Evolutionary conservation across 768 basidiomycete species (phyloP).

Genomic region (Hypsizygus marmoreus): DNA sequence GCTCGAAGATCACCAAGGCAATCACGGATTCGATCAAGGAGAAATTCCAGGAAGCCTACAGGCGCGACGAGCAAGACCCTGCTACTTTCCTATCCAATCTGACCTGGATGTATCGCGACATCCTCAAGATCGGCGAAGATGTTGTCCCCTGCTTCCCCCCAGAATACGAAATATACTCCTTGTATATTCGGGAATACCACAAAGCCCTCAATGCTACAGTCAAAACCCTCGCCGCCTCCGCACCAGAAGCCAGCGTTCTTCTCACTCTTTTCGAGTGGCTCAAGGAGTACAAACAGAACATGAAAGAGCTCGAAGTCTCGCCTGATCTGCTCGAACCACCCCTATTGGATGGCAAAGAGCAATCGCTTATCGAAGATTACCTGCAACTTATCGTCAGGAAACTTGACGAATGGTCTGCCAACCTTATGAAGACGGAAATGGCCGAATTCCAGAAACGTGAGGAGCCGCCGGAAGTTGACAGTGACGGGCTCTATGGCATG

Average conservation of each 20-base stretch:
- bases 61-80: constrained; percentile 62
- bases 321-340: constrained; percentile 84
- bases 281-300: constrained; percentile 92
- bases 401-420: constrained; percentile 95
- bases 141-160: constrained; percentile 90
- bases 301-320: constrained; percentile 90
- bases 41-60: constrained; percentile 69
- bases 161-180: constrained; percentile 86
- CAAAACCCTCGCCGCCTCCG: constrained; percentile 65
- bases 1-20: constrained; percentile 81
- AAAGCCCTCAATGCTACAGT: constrained; percentile 76
- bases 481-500: constrained; percentile 86
- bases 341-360: constrained; percentile 93
- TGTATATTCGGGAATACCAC: constrained; percentile 89
- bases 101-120: constrained; percentile 92
- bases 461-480: constrained; percentile 86
- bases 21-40: constrained; percentile 77
- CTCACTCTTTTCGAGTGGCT: constrained; percentile 90
- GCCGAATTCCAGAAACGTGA: constrained; percentile 81
- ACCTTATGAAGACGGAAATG: constrained; percentile 90
- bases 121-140: constrained; percentile 89
- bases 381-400: constrained; percentile 90
- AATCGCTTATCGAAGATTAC: constrained; percentile 93
- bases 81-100: constrained; percentile 75
- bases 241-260: constrained; percentile 86